A percentile compares a stretch with the other conserved stretches of the same genome.
phyloP scores from a whole-genome alignment of 495 filamentous ascomycete genomes.

The Aspergillus incahuasiensis region DNA sequence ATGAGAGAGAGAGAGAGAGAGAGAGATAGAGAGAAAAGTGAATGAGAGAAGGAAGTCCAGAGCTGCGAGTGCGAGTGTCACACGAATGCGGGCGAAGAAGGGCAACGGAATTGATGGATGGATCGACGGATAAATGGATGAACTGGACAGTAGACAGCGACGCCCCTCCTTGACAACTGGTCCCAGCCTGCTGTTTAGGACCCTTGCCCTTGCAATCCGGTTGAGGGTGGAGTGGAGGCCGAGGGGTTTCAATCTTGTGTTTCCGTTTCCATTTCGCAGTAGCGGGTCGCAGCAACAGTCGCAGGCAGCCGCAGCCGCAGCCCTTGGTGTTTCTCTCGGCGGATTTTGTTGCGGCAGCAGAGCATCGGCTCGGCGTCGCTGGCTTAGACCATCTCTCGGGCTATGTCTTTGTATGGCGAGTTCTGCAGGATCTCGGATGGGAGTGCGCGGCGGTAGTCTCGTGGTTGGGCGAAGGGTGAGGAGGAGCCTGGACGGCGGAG shows the following conservation, averaged over 20 bases:
- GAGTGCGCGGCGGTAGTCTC: constrained; percentile 38
- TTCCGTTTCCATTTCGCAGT: background rate
- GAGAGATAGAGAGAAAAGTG: background rate
- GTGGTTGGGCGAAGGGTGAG: constrained; percentile 42
- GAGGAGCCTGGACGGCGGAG: constrained; percentile 40
- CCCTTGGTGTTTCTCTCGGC: background rate
- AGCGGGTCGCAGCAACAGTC: too few relatives aligned
- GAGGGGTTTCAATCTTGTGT: background rate
- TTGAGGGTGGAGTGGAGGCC: constrained; percentile 3
- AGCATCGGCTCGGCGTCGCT: too few relatives aligned
- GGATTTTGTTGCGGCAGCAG: background rate
- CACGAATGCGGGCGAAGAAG: too few relatives aligned
- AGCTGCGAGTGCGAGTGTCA: too few relatives aligned
- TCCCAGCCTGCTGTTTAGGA: constrained; percentile 29
- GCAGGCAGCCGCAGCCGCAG: too few relatives aligned
- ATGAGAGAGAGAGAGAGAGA: background rate
- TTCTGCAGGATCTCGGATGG: constrained; percentile 37
- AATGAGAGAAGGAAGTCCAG: too few relatives aligned
- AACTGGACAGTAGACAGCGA: background rate
- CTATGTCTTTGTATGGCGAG: constrained; percentile 23
- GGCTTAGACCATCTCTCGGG: constrained; percentile 18
- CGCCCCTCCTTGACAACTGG: constrained; percentile 7
- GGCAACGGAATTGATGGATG: background rate
- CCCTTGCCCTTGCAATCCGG: constrained; percentile 6
- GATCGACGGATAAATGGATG: background rate